phyloP scores from a whole-genome alignment of 2,329 filamentous ascomycete species.

The Nemania sp. region DNA sequence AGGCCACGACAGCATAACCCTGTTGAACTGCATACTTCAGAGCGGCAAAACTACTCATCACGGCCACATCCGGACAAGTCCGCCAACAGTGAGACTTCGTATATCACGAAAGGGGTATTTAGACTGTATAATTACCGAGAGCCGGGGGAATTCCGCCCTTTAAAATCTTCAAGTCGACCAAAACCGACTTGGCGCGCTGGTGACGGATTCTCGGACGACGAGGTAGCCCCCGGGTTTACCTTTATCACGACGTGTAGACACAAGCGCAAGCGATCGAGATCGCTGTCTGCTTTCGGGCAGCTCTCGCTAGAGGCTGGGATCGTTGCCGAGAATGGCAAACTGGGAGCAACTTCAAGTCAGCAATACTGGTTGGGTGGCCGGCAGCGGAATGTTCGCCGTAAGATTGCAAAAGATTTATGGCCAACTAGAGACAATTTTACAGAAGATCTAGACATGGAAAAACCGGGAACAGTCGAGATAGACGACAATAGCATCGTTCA shows the following conservation, averaged over 20 bases:
- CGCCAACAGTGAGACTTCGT: conserved; percentile 5
- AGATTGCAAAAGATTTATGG: conserved; percentile 34
- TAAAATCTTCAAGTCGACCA: conserved; percentile 31
- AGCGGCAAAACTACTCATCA: neutral
- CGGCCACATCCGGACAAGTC: neutral
- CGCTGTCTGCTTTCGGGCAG: conserved; percentile 31
- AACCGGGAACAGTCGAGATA: neutral
- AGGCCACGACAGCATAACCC: neutral
- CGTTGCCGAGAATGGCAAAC: neutral
- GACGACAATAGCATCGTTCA: neutral
- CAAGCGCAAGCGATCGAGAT: conserved; percentile 32
- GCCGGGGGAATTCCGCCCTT: conserved; percentile 31
- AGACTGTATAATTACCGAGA: conserved; percentile 25
- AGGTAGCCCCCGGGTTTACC: conserved; percentile 31
- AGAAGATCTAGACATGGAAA: conserved; percentile 24
- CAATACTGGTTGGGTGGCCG: neutral
- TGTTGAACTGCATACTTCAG: neutral
- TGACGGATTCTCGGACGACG: conserved; percentile 41
- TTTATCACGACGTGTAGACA: conserved; percentile 31
- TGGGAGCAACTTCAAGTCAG: neutral
- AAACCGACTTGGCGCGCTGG: conserved; percentile 34
- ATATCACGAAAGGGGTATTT: conserved; percentile 39
- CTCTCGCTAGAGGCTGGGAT: conserved; percentile 30
- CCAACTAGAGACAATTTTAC: conserved; percentile 38
- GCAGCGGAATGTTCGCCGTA: conserved; percentile 14